These are phyloP conservation scores for Metschnikowia gelsemii DNA, from an alignment of 805 yeast genomes.

Conservation along the genomic window DNA sequence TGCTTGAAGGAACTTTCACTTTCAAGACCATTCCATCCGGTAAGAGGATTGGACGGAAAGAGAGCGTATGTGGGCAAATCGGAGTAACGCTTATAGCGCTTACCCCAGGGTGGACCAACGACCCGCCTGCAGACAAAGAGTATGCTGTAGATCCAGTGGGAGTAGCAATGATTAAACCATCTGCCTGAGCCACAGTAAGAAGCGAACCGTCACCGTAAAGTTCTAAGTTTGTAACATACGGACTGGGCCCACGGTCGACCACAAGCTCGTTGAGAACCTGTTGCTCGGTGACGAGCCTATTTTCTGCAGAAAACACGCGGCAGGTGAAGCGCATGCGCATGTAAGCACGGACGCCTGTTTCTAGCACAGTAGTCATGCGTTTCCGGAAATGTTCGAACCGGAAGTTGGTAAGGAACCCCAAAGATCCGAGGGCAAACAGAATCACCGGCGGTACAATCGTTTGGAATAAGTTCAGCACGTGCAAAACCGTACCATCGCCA, in stretches of 20 bases:
- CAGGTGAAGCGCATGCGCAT: constrained; percentile 87
- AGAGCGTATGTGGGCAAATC: constrained; percentile 91
- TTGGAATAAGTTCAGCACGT: constrained; percentile 44
- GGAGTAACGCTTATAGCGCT: constrained; percentile 93
- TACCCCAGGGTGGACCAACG: constrained; percentile 90
- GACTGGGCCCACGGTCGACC: constrained; percentile 91
- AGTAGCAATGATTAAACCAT: constrained; percentile 87
- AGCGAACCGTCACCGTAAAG: constrained; percentile 83
- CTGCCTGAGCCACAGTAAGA: constrained; percentile 89
- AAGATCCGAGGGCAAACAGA: constrained; percentile 44
- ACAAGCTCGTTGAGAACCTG: constrained; percentile 89
- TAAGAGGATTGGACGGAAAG: constrained; percentile 85
- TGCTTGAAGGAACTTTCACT: constrained; percentile 73
- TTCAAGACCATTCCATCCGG: constrained; percentile 90
- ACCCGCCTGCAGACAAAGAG: constrained; percentile 92
- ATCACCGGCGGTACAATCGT: constrained; percentile 49
- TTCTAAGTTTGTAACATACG: constrained; percentile 86
- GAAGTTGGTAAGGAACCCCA: constrained; percentile 66
- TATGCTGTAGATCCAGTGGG: constrained; percentile 98
- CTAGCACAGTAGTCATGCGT: constrained; percentile 56
- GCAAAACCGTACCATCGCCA: constrained; percentile 48
- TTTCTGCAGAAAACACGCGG: constrained; percentile 54
- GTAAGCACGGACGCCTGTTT: constrained; percentile 69
- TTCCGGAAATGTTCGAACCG: constrained; percentile 69
- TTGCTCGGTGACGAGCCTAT: constrained; percentile 58